These are phyloP conservation scores for Teratosphaeria gauchensis DNA, from an alignment of 2,329 filamentous ascomycete genomes.

Conservation along the genomic window DNA sequence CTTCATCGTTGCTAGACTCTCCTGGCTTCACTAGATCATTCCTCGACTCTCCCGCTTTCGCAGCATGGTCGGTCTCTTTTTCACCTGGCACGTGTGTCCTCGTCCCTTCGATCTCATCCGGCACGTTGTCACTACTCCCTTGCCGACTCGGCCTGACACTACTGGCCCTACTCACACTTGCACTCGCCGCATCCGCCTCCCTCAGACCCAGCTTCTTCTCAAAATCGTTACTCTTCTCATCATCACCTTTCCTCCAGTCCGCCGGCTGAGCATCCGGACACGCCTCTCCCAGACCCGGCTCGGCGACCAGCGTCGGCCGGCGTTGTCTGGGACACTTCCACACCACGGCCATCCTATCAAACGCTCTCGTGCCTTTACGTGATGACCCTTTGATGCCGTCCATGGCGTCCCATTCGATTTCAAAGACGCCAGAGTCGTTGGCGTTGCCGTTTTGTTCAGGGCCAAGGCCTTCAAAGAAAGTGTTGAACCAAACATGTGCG, in stretches of 20 bases:
- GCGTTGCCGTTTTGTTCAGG: constrained; percentile 58
- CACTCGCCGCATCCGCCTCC: constrained; percentile 54
- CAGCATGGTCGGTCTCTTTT: not conserved
- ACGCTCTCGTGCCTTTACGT: constrained; percentile 68
- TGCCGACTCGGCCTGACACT: constrained; percentile 40
- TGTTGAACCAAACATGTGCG: constrained; percentile 95
- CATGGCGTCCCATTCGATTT: constrained; percentile 67
- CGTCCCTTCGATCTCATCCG: constrained; percentile 18
- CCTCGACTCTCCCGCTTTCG: not conserved
- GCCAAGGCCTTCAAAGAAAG: constrained; percentile 77
- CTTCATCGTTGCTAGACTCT: too few species aligned
- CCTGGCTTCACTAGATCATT: not conserved
- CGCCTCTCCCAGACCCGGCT: constrained; percentile 57
- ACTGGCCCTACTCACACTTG: constrained; percentile 61
- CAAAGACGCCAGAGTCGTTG: constrained; percentile 60
- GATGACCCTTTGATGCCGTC: constrained; percentile 90
- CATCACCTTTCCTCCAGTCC: constrained; percentile 56
- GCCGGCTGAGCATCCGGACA: constrained; percentile 61
- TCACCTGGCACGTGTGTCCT: constrained; percentile 5
- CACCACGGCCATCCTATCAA: constrained; percentile 75
- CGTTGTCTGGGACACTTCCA: constrained; percentile 49
- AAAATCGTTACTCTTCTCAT: constrained; percentile 19
- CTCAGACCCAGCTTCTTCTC: constrained; percentile 61
- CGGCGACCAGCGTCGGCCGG: constrained; percentile 41
- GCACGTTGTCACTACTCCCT: constrained; percentile 15